Evolutionary conservation across 352 stramenopile genomes (phyloP), one percentile per base, ranked within the genome.

Genomic region (Globisporangium megalacanthum): DNA sequence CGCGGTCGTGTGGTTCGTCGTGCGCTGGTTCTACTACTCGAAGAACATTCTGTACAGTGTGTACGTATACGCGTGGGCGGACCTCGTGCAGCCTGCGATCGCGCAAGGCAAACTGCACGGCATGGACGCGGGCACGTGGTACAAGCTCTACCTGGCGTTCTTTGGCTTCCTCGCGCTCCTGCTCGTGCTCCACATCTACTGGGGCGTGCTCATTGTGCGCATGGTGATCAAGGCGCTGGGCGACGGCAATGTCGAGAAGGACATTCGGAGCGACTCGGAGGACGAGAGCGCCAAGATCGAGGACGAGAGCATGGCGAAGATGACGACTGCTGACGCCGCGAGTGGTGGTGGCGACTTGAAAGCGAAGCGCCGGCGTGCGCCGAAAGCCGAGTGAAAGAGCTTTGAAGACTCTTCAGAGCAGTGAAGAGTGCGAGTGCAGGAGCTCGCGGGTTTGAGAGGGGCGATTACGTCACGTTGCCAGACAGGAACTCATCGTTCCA

Each of bases 211-310:
- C 59, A 92, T 92, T 52, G 73, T 76, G 68, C 81, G 84, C 59
- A 92, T 90, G 82, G 76, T 89, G 7, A 39, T 72, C 56, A 81
- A 80, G 64, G 77, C 76, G 39, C 67, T 92, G 8, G 58, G 69
- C 44, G 69, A 76, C 45, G 77, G 79, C 58, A 89, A 84, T 59
- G 79, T 89, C 17, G 78, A 92, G 62, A 89, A 89, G 64, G 82
- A 89, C 42, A 92, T 92, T 31, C 82, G 82, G 55, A 92, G 79
- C 59, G 82, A 89, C 60, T 92, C 82, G 36, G 82, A 89, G 60
- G 68, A 61, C 57, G 81, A 92, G 29, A 72, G 69, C 46, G 69
- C 75, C 20, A 68, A 77, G n/a, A 8, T 52, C 25, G 49, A 54
- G 13, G 57, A 52, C 41, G 54, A 67, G 17, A 35, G 61, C 25